Evolutionary conservation across 1,139 yeast genomes (phyloP).

Genomic region (Magnusiomyces clavatus): DNA sequence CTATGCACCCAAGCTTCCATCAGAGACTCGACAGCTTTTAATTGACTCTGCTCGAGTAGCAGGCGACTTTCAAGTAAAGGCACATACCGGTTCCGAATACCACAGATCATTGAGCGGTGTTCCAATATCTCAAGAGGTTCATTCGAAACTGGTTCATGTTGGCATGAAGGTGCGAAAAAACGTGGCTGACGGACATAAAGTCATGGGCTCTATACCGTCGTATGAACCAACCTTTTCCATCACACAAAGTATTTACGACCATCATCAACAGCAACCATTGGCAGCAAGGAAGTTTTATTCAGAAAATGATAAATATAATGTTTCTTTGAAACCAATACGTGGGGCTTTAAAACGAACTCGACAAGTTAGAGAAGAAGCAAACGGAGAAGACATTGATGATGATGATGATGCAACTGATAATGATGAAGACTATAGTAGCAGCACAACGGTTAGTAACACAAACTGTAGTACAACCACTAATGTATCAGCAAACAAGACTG

Average conservation of each 20-base stretch:
- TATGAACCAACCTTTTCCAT: slow-evolving; percentile 18
- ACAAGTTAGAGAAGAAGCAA: no score
- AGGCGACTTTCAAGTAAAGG: background rate
- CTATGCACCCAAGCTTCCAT: background rate
- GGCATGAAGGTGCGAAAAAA: slow-evolving; percentile 29
- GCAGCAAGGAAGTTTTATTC: slow-evolving; percentile 7
- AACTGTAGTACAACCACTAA: background rate
- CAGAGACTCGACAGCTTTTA: background rate
- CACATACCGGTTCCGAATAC: background rate
- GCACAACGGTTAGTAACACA: slow-evolving; percentile 5
- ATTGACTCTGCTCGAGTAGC: slow-evolving; percentile 1
- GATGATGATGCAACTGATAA: slow-evolving; percentile 31
- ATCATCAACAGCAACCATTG: slow-evolving; percentile 13
- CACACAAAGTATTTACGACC: background rate
- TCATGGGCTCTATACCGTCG: slow-evolving; percentile 20
- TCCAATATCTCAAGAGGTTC: slow-evolving; percentile 25
- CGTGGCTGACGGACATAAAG: slow-evolving; percentile 28
- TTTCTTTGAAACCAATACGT: background rate
- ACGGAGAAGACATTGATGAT: slow-evolving; percentile 24
- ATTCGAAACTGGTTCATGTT: slow-evolving; percentile 22
- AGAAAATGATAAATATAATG: slow-evolving; percentile 6
- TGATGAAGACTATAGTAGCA: slow-evolving; percentile 5
- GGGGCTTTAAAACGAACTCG: slow-evolving; percentile 13
- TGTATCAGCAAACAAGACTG: background rate
- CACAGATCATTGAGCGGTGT: background rate